Conservation (phyloP, 306 rosid species). For the Casuarina glauca region DNA sequence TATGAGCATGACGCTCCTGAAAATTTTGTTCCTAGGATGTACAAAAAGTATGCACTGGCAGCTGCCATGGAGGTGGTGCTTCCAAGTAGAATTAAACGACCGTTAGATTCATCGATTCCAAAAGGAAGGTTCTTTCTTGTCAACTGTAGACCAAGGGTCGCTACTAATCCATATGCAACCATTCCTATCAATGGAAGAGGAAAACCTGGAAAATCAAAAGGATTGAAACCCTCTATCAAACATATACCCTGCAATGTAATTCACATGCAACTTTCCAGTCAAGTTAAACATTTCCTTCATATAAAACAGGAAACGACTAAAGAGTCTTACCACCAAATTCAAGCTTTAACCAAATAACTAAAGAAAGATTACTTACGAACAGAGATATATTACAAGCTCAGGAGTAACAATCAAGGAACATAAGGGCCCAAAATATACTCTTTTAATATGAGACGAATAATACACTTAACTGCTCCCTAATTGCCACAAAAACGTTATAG, state of each 20-base stretch:
- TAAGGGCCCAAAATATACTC: too few species aligned
- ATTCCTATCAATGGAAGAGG: constrained; percentile 87
- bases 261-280: constrained; percentile 18
- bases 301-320: not conserved
- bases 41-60: constrained; percentile 80
- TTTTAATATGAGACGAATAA: too few species aligned
- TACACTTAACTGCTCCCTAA: too few species aligned
- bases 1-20: constrained; percentile 68
- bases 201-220: constrained; percentile 57
- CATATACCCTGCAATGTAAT: constrained; percentile 33
- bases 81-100: constrained; percentile 56
- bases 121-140: constrained; percentile 49
- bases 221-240: constrained; percentile 40
- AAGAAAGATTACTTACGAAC: too few species aligned
- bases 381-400: too few species aligned
- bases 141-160: constrained; percentile 58
- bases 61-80: constrained; percentile 80
- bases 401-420: too few species aligned
- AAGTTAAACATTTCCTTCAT: not conserved
- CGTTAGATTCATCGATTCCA: constrained; percentile 54
- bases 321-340: too few species aligned
- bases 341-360: too few species aligned
- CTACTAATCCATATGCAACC: constrained; percentile 67
- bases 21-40: constrained; percentile 64
- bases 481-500: too few species aligned